Percentiles rank a stretch among this genome's conserved stretches.
Conservation (phyloP, 179 eudicot species). For the Silene coronaria region DNA sequence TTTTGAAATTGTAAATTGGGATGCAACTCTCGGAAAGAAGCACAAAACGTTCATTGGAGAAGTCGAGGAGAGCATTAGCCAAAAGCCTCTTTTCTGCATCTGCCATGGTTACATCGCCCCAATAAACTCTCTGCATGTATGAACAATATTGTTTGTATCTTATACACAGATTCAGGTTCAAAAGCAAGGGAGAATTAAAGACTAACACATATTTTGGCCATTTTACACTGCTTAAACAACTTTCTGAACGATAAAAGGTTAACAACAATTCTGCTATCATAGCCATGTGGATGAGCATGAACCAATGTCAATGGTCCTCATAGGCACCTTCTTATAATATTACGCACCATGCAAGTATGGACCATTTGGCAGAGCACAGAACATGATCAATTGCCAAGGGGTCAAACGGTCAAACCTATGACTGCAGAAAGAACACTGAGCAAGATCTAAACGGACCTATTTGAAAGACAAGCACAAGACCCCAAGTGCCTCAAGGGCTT, state of each 20-base stretch:
- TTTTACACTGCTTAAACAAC: neutral
- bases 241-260: neutral
- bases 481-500: no score
- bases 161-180: constrained; percentile 6
- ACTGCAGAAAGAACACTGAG: neutral
- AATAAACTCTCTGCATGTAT: constrained; percentile 47
- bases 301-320: neutral
- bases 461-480: neutral
- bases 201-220: neutral
- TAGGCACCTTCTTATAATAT: neutral
- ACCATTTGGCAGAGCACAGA: neutral
- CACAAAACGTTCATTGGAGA: constrained; percentile 75
- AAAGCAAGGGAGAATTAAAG: neutral
- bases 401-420: neutral
- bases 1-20: constrained; percentile 61
- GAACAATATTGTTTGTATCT: neutral
- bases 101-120: constrained; percentile 63
- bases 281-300: neutral
- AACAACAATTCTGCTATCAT: neutral
- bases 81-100: constrained; percentile 77
- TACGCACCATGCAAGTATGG: neutral
- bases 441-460: neutral
- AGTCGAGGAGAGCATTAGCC: constrained; percentile 77
- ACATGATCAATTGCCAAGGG: neutral
- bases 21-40: constrained; percentile 89